Base-by-base conservation (phyloP, 2,329 filamentous ascomycete species). In the Fusarium hostae region DNA sequence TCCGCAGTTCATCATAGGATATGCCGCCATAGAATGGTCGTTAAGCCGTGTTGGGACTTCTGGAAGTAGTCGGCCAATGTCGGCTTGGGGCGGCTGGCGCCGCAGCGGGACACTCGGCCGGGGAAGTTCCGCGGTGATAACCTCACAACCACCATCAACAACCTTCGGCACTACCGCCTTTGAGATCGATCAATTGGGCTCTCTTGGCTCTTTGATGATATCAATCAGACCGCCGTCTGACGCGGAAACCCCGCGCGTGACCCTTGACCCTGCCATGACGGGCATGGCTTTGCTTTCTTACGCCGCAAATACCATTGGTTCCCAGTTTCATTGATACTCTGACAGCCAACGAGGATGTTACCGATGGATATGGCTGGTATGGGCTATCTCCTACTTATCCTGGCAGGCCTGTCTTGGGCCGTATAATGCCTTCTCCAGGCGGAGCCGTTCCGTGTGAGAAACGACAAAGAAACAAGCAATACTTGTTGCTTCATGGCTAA, bases 61-160 rank as follows among this genome's bases (percentile, higher is more conserved):
- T 52, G 60, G 59, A 50, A 64, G 55, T 54, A 54, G 60, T 63
- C 82, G 82, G 82, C 79, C 79, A 81, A 73, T 68, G 60, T 77
- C 83, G 83, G 83, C 80, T 84, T 82, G 63, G 73, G 57, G 71
- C 82, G 82, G 82, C 72, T 82, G 75, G 74, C 74, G 72, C 75
- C 76, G 78, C 77, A 73, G 64, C 67, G 66, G 71, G 75, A 72
- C 65, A 41, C 54, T 64, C 68, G 63, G 73, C 76, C 75, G 78
- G 78, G 67, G 61, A 55, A 57, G 71, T 79, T 79, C 78, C 78
- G 78, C 77, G 57, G 58, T 61, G 52, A 60, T 72, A 73, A 43
- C 71, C 45, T 76, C 65, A 64, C 75, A 71, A 70, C 68, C 48
- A 48, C 40, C 52, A 70, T 47, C 60, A 68, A 63, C 68, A 61